Percentiles rank a stretch among this genome's conserved stretches.
Evolutionary conservation across 2,329 filamentous ascomycete species (phyloP).

Genomic region (Talaromyces sp.): DNA sequence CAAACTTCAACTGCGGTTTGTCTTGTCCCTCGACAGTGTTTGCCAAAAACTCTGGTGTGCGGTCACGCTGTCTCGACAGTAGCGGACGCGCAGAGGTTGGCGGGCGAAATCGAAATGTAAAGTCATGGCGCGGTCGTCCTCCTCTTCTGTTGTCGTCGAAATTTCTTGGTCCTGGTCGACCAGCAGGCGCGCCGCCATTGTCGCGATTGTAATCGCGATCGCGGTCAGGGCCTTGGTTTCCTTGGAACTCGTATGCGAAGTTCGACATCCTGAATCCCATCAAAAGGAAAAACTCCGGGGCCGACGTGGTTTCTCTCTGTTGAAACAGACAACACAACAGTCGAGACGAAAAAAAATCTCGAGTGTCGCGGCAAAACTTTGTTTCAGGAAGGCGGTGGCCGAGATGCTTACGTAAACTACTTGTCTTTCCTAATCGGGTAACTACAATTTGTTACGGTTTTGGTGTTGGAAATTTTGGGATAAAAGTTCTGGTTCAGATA

Average conservation of each 20-base stretch:
- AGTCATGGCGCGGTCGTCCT: constrained; percentile 22
- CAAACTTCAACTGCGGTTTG: constrained; percentile 29
- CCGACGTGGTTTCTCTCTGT: background rate
- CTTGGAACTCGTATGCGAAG: constrained; percentile 29
- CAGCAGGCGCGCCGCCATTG: background rate
- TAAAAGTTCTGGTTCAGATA: background rate
- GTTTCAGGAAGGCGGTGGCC: constrained; percentile 9
- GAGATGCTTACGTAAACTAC: background rate
- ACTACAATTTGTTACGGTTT: background rate
- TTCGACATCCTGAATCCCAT: constrained; percentile 13
- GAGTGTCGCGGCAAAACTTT: background rate
- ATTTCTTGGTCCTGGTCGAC: constrained; percentile 8
- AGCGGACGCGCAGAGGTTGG: constrained; percentile 33
- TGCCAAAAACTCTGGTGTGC: constrained; percentile 30
- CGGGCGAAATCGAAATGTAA: constrained; percentile 35
- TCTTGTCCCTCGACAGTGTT: constrained; percentile 17
- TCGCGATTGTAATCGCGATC: background rate
- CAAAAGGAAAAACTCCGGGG: background rate
- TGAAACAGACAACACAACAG: background rate
- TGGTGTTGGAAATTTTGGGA: background rate
- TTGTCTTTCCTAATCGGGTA: background rate
- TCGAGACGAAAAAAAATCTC: background rate
- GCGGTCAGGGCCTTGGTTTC: background rate
- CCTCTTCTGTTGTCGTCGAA: constrained; percentile 16
- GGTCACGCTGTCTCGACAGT: constrained; percentile 26